Conservation (phyloP, 2,329 filamentous ascomycete species). For the Colletotrichum sp. region DNA sequence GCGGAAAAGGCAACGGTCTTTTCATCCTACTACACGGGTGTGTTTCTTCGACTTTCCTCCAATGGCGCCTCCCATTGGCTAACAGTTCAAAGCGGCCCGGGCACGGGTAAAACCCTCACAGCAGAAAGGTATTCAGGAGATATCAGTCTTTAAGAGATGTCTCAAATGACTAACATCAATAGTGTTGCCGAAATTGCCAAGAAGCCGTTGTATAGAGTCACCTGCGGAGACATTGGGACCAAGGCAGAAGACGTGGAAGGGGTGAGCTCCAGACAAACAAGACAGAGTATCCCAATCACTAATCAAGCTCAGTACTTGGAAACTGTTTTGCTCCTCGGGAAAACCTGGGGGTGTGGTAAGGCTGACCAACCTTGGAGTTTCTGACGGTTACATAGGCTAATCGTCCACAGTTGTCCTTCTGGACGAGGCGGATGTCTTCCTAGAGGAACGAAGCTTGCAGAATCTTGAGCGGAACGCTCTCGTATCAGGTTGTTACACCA, state of each 20-base stretch:
- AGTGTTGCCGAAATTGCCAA: constrained; percentile 37
- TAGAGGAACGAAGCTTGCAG: too few species aligned
- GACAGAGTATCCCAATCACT: too few species aligned
- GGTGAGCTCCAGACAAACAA: too few species aligned
- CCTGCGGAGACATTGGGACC: constrained; percentile 40
- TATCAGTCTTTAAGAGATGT: too few species aligned
- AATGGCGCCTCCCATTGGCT: background rate
- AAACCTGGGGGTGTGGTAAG: too few species aligned
- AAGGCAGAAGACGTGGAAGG: constrained; percentile 20
- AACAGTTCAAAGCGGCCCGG: constrained; percentile 24
- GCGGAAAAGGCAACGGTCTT: constrained; percentile 37
- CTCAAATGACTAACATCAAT: background rate
- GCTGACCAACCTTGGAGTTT: too few species aligned
- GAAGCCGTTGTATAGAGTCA: constrained; percentile 39
- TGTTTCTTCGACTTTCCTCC: too few species aligned
- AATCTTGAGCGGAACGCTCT: too few species aligned
- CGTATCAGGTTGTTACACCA: too few species aligned
- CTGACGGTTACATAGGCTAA: too few species aligned
- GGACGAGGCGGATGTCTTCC: too few species aligned
- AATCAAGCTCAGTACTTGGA: constrained; percentile 27
- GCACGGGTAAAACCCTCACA: constrained; percentile 41
- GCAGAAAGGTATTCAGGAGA: constrained; percentile 28
- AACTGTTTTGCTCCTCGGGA: constrained; percentile 13
- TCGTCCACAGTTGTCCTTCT: too few species aligned
- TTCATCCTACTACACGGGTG: constrained; percentile 37